Conservation (phyloP, 192 early-diverging fungal genomes). For the Umbelopsis vinacea region DNA sequence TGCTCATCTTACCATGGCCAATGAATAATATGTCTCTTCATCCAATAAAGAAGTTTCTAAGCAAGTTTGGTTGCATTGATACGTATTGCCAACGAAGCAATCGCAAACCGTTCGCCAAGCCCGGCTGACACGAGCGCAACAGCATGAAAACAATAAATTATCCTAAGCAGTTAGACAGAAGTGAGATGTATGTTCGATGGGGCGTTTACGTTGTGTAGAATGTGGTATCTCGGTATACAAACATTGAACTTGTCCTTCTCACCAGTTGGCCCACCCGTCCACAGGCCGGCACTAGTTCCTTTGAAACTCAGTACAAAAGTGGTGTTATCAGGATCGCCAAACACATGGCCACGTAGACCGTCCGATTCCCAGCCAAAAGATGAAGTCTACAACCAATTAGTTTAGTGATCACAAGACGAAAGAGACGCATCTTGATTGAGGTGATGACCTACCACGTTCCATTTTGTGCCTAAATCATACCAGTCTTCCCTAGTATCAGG, state of each 20-base stretch:
- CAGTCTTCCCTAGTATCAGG: slow-evolving; percentile 57
- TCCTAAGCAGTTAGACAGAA: slow-evolving; percentile 53
- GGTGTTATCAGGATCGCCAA: slow-evolving; percentile 60
- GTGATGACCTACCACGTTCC: slow-evolving; percentile 53
- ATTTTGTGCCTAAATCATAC: slow-evolving; percentile 70
- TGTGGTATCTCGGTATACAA: slow-evolving; percentile 26
- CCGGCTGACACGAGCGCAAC: slow-evolving; percentile 89
- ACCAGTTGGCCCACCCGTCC: slow-evolving; percentile 70
- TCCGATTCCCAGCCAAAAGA: slow-evolving; percentile 62
- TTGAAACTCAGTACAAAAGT: slow-evolving; percentile 77
- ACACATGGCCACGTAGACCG: slow-evolving; percentile 78
- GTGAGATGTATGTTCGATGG: not conserved
- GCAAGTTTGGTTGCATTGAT: slow-evolving; percentile 65
- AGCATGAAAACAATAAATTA: slow-evolving; percentile 95
- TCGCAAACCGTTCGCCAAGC: slow-evolving; percentile 88
- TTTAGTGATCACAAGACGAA: not conserved
- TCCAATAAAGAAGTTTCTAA: slow-evolving; percentile 58
- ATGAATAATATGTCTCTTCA: slow-evolving; percentile 62
- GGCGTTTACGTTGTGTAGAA: not conserved
- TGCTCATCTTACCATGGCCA: slow-evolving; percentile 45
- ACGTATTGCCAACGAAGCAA: slow-evolving; percentile 65
- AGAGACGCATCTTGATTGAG: not conserved
- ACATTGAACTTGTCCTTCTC: slow-evolving; percentile 75
- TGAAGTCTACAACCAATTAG: slow-evolving; percentile 27
- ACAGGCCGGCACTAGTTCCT: slow-evolving; percentile 65